Conservation (phyloP, 2,329 filamentous ascomycete genomes). For the Beauveria rudraprayagi region DNA sequence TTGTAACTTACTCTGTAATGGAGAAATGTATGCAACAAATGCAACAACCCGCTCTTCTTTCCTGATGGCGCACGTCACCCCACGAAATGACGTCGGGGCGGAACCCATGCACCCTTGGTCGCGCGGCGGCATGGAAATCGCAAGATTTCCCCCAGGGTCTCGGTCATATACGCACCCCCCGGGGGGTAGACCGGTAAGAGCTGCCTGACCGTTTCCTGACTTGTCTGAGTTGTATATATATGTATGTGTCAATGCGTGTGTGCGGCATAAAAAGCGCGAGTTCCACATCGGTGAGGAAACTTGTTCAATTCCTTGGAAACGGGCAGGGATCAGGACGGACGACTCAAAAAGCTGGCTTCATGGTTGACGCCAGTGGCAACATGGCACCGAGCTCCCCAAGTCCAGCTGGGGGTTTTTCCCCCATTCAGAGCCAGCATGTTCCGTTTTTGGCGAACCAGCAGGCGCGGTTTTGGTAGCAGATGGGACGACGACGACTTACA, state of each 20-base stretch:
- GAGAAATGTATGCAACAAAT: neutral
- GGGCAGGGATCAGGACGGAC: neutral
- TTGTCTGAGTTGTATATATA: too few species aligned
- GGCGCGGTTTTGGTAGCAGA: neutral
- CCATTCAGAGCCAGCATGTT: neutral
- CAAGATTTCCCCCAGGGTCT: neutral
- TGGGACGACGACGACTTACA: neutral
- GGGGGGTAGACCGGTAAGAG: neutral
- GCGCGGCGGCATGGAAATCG: neutral
- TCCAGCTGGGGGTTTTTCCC: neutral
- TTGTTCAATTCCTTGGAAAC: neutral
- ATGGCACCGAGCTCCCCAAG: neutral
- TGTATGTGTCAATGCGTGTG: too few species aligned
- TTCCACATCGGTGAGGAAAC: conserved; percentile 9
- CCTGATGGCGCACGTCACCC: neutral
- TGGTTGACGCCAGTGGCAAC: neutral
- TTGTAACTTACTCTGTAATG: neutral
- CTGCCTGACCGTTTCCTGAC: neutral
- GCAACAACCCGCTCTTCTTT: neutral
- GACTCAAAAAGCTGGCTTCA: neutral
- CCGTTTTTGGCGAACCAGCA: neutral
- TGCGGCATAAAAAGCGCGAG: neutral
- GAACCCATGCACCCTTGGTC: neutral
- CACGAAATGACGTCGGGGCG: neutral
- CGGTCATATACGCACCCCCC: neutral